These are phyloP conservation scores for Nothophytophthora sp. DNA, from an alignment of 352 stramenopile genomes.

Conservation along the genomic window DNA sequence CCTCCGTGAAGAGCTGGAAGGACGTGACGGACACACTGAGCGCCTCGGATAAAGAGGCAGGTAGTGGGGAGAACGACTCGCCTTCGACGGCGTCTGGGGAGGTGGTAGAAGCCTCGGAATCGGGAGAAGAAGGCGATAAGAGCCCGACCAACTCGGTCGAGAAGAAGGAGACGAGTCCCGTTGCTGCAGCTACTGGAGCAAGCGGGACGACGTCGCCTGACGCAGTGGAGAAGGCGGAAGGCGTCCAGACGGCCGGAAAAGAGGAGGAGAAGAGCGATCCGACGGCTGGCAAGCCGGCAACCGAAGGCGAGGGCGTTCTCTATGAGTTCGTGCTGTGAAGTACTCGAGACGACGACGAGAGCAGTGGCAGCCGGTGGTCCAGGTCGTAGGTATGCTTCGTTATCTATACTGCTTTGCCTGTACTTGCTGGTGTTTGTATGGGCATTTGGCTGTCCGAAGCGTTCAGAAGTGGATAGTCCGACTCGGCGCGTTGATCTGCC, in stretches of 20 bases:
- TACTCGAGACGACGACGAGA: no score
- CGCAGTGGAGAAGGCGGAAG: conserved; percentile 17
- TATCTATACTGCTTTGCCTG: no score
- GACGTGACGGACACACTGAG: conserved; percentile 13
- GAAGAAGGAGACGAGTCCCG: conserved; percentile 19
- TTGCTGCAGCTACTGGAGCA: neutral
- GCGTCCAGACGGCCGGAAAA: conserved; percentile 14
- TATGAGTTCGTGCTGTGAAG: conserved; percentile 79
- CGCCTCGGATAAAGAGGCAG: conserved; percentile 7
- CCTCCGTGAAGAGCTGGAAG: conserved; percentile 31
- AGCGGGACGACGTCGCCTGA: conserved; percentile 20
- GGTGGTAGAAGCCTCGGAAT: conserved; percentile 9
- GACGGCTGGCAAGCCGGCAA: conserved; percentile 10
- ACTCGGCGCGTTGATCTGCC: no score
- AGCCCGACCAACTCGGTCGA: conserved; percentile 10
- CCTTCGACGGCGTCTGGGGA: neutral
- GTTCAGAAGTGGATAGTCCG: no score
- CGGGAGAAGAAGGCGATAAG: conserved; percentile 3
- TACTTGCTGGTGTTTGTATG: no score
- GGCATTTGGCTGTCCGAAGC: no score
- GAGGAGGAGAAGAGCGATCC: conserved; percentile 14
- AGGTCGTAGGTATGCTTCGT: no score
- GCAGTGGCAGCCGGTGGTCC: no score
- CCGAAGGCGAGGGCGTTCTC: conserved; percentile 45
- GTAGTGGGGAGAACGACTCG: conserved; percentile 6